Conservation (phyloP, 192 early-diverging fungal genomes). For the Chytriomyces hyalinus region DNA sequence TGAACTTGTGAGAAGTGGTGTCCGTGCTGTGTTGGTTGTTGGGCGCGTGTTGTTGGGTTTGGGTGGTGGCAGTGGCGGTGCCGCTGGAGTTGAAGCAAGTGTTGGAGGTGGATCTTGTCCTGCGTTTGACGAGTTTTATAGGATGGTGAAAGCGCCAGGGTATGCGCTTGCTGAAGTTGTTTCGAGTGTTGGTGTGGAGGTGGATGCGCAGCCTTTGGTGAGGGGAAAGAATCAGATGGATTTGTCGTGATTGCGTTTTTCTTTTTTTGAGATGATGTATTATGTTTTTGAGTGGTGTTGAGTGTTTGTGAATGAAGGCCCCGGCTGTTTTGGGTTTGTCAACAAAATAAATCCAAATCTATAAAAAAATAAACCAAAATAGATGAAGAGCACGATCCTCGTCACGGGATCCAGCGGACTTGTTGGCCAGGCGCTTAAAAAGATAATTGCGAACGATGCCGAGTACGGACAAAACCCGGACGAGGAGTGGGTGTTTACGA, state of each 20-base stretch:
- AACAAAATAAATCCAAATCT: slow-evolving; percentile 51
- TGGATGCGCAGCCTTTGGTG: slow-evolving; percentile 31
- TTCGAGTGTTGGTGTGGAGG: slow-evolving; percentile 34
- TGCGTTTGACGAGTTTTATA: slow-evolving; percentile 46
- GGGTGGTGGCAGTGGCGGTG: neutral
- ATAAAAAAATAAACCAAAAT: slow-evolving; percentile 3
- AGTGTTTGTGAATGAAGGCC: neutral
- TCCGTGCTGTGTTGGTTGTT: slow-evolving; percentile 57
- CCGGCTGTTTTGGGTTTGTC: slow-evolving; percentile 36
- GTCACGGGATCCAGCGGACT: slow-evolving; percentile 82
- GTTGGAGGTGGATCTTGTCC: slow-evolving; percentile 30
- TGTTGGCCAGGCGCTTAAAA: slow-evolving; percentile 73
- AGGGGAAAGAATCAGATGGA: slow-evolving; percentile 44
- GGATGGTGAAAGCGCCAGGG: slow-evolving; percentile 37
- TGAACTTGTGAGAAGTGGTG: slow-evolving; percentile 73
- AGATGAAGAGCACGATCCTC: slow-evolving; percentile 51
- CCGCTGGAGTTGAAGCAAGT: slow-evolving; percentile 71
- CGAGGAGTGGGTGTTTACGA: slow-evolving; percentile 76
- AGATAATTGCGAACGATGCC: slow-evolving; percentile 39
- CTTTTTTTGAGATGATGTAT: slow-evolving; percentile 56
- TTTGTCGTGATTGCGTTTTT: slow-evolving; percentile 44
- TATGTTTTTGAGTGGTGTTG: slow-evolving; percentile 74
- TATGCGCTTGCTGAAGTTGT: slow-evolving; percentile 47
- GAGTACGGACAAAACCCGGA: slow-evolving; percentile 49
- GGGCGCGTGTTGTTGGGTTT: slow-evolving; percentile 12